Base-by-base conservation (phyloP, 192 early-diverging fungal species). In the Coemansia biformis region DNA sequence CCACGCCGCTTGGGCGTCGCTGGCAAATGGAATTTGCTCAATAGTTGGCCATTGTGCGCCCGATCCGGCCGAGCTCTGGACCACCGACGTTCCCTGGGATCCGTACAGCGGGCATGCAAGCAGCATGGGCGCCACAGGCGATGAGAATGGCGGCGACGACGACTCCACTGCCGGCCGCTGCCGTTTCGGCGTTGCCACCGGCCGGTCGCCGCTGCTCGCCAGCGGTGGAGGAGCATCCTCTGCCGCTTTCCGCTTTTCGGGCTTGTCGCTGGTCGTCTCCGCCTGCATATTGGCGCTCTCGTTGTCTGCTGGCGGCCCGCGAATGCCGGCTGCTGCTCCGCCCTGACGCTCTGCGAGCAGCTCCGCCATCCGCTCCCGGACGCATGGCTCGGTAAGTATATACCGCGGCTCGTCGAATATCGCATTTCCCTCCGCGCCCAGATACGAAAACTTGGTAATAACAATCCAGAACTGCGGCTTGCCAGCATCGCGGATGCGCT, bases 381-480 rank as follows among this genome's bases (percentile, higher is more conserved):
- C 52, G 5, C 46, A 10, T 21, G 43, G 21, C n/a, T 52, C 50
- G 16, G 22, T 28, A 3, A 40, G 44, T 22, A 61, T 51, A 33
- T 56, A 38, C 1, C 12, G 24, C 6, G 62, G 62, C 40, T 65
- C 52, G 22, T 50, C 54, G 43, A 60, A 65, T 29, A 59, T 46
- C 14, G 46, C 28, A 49, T 57, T 65, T 8, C 63, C 62, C 11
- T 48, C 51, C 1, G 57, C 69, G 37, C 69, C 69, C 19, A 73
- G 11, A 34, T 59, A 61, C 4, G 32, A 30, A 26, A 65, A 46
- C 32, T 52, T 56, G 4, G 62, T 61, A 18, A 73, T 57, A 13
- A 65, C 26, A 21, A 73, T 39, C 69, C 69, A 73, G 49, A 65
- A 48, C 62, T 61, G 62, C 38, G 62, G 48, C 3, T 21, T 33